Evolutionary conservation across 2,329 filamentous ascomycete genomes (phyloP), one percentile per base, ranked within the genome.

Genomic region (Diaporthe citri): DNA sequence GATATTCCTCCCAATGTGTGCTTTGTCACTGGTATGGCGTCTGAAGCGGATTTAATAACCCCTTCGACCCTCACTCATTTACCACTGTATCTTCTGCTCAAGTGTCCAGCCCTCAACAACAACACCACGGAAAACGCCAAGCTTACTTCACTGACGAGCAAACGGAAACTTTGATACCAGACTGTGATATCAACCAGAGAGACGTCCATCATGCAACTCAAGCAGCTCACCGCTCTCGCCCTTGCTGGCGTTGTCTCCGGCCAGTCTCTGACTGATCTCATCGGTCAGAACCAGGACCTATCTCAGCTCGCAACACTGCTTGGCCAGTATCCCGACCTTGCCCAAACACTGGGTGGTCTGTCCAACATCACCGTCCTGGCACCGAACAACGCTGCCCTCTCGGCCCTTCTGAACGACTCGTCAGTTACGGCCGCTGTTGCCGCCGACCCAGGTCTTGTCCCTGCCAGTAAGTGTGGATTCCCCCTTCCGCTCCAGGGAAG

Each of bases 321-420:
- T 41, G 71, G 77, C 20, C 75, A 78, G 31, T 80, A 82, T 67
- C 83, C 85, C 13, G 78, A 79, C 5, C 77, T 89, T 25, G 74
- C 86, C 20, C 55, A 78, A 15, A 75, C 82, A 4, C 81, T 90
- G 43, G 79, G 80, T 48, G 78, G 77, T 36, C 81, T 85, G 5
- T 78, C 79, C 20, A 90, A 92, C 79, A 84, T 92, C 74, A 93
- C 91, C 9, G 82, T 91, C 51, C 85, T 92, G 8, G 90, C 90
- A 0, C 90, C 90, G 0, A 87, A 84, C 79, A 90, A 92, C 79
- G 79, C 86, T 15, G 90, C 89, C 0, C 77, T 87, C 39, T 83
- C 83, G 51, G 81, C 79, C 9, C 76, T 85, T 1, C 77, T 86
- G 25, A 84, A 84, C 69, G 82, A 79, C 43, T 77, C 82, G 2